Base-by-base conservation (phyloP, 108 stramenopile genomes). In the Cyclotella kingstonii region DNA sequence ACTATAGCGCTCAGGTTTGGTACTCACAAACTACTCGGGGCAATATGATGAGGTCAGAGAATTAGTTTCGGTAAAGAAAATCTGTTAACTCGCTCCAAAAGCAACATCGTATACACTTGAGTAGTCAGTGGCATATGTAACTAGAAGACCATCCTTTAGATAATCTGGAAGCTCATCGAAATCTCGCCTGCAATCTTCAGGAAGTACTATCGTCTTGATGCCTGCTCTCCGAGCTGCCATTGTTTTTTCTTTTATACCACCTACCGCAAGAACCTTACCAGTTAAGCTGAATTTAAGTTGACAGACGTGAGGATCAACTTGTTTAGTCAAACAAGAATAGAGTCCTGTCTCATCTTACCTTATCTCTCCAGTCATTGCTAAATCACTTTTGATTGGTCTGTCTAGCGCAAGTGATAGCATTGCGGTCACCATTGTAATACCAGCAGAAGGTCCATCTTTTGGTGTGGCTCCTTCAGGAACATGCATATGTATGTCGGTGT, bases 381-480 rank as follows among this genome's bases (percentile, higher is more conserved):
- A 65, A 73, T 97, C 95, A 51, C 89, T 84, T 50, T 90, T 73
- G 41, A 96, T 82, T 2, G 98, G 88, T 41, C 57, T 77, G 19
- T 81, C 86, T 18, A 85, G 54, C 5, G 98, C 97, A 25, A 99
- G 76, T 1, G 95, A 95, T 15, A 98, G 77, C 84, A 97, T 82
- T 1, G 98, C 92, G n/a, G 96, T 97, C 19, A 90, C 90, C 94
- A 97, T 95, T 1, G 96, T 95, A 60, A 95, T 80, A 3, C 97
- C 97, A 3, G 98, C 98, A 25, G 89, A 91, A 10, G 98, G 98
- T 6, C 98, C 98, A 72, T 99, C 98, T 73, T 99, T 99, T 9
- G 96, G 95, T 30, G 96, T 98, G 6, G 97, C 96, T 15, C 97
- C 98, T 73, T 99, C 98, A 4, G 98, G 98, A n/a, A 99, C 97